Evolutionary conservation across 1,139 yeast species (phyloP), one percentile per base, ranked within the genome.

Genomic region (Magnusiomyces clavatus): DNA sequence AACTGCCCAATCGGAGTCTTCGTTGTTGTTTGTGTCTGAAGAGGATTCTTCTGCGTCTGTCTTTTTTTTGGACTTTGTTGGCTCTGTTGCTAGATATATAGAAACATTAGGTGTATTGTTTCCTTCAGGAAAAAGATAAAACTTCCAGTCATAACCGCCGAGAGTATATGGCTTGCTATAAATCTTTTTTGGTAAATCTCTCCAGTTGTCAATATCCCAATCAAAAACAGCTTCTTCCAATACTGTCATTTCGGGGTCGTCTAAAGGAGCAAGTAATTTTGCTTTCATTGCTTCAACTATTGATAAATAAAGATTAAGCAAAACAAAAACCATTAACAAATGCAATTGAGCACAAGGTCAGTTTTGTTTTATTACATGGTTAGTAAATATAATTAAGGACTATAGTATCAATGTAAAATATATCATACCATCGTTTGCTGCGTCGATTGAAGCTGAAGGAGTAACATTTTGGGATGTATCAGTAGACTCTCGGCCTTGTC

Each of bases 191-290:
- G 72, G 72, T 45, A 86, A 69, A 2, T 69, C 65, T 47, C 70
- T 65, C 84, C 95, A 86, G 60, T 83, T 80, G 12, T 73, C 71
- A 52, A 92, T 83, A 52, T 78, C 77, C 97, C 97, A 92, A 4
- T 90, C 86, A 63, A 71, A 73, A 11, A 61, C 60, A 1, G 67
- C 72, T 45, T 68, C 72, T 5, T 64, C 67, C 5, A 60, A 55
- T 1, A 69, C 62, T 52, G 69, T 76, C 44, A 70, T 68, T 34
- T 73, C 80, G 16, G 65, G 70, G 37, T 56, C 56, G 16, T 64
- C 68, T 42, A 59, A 46, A 6, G 60, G 62, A 3, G 65, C 64
- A 43, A 66, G 58, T 13, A 62, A 54, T 48, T 60, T 60, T 8
- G 57, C 55, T 51, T 58, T 59, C 66, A 68, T 64, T 14, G 62